Evolutionary conservation across 768 basidiomycete species (phyloP).

Genomic region (Suillus occidentalis): DNA sequence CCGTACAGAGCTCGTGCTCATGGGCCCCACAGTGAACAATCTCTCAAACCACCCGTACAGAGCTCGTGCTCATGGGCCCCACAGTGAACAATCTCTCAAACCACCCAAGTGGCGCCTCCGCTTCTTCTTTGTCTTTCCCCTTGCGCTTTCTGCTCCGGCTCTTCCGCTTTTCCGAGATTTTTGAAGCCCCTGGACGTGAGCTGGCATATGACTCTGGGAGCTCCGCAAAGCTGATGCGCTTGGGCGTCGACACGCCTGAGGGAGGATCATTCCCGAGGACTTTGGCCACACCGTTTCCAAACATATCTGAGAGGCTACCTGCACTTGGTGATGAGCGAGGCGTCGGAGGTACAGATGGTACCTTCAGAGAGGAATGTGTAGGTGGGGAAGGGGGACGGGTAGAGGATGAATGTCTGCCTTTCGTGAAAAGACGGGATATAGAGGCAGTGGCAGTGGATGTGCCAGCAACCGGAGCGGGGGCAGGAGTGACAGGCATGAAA

Average conservation of each 20-base stretch:
- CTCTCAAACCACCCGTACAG: no score
- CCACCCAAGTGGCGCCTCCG: conserved; percentile 21
- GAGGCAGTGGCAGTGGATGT: conserved; percentile 78
- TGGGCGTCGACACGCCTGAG: conserved; percentile 60
- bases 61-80: conserved; percentile 20
- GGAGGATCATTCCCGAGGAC: conserved; percentile 41
- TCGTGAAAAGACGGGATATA: conserved; percentile 74
- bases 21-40: conserved; percentile 21
- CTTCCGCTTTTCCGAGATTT: conserved; percentile 32
- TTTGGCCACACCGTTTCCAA: conserved; percentile 30
- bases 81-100: conserved; percentile 20
- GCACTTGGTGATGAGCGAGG: conserved; percentile 36
- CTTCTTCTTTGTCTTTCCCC: conserved; percentile 29
- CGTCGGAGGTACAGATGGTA: conserved; percentile 36
- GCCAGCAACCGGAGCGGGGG: conserved; percentile 54
- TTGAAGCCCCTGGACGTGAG: conserved; percentile 33
- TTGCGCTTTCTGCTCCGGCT: conserved; percentile 29
- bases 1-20: conserved; percentile 18
- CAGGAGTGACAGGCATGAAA: conserved; percentile 40
- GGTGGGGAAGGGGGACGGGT: conserved; percentile 66
- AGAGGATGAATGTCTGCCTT: conserved; percentile 55
- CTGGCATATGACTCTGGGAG: conserved; percentile 65
- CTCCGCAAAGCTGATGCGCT: conserved; percentile 77
- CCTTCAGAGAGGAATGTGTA: conserved; percentile 46
- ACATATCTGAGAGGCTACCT: conserved; percentile 25